phyloP scores from a whole-genome alignment of 345 rosid species.

The Syzygium aromaticum region DNA sequence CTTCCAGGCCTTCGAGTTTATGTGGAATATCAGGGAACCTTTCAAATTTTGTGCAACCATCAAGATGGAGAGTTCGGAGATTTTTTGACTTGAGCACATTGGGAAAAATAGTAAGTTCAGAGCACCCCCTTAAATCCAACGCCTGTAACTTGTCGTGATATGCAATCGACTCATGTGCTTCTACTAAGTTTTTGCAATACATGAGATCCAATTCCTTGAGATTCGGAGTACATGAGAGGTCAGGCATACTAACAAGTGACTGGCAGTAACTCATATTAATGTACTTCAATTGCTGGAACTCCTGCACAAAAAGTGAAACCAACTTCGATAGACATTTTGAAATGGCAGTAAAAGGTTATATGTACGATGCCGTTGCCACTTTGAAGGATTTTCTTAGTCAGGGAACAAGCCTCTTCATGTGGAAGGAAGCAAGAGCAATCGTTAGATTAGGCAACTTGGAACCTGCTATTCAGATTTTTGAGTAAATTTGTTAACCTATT shows the following conservation, averaged over 20 bases:
- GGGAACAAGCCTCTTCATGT: too few relatives aligned
- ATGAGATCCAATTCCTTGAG: conserved; percentile 1
- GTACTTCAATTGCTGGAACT: not conserved
- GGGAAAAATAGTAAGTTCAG: conserved; percentile 3
- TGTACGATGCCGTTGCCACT: too few relatives aligned
- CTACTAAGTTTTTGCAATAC: not conserved
- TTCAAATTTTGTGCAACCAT: conserved; percentile 4
- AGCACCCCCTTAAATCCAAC: conserved; percentile 1
- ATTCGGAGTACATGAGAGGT: not conserved
- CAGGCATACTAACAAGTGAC: not conserved
- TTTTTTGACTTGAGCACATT: not conserved
- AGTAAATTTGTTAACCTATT: too few relatives aligned
- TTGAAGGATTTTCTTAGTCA: too few relatives aligned
- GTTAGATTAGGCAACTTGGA: too few relatives aligned
- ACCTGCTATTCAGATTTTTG: too few relatives aligned
- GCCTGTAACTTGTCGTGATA: not conserved
- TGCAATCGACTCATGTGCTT: conserved; percentile 2
- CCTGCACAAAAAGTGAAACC: not conserved
- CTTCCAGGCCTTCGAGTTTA: not conserved
- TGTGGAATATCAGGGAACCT: not conserved
- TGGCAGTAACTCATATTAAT: conserved; percentile 1
- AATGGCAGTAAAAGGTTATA: accelerated
- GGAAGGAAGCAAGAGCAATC: too few relatives aligned
- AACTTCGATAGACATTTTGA: too few relatives aligned
- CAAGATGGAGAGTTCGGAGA: not conserved